Base-by-base conservation (phyloP, 2,329 filamentous ascomycete genomes). In the Alternaria gansuensis region DNA sequence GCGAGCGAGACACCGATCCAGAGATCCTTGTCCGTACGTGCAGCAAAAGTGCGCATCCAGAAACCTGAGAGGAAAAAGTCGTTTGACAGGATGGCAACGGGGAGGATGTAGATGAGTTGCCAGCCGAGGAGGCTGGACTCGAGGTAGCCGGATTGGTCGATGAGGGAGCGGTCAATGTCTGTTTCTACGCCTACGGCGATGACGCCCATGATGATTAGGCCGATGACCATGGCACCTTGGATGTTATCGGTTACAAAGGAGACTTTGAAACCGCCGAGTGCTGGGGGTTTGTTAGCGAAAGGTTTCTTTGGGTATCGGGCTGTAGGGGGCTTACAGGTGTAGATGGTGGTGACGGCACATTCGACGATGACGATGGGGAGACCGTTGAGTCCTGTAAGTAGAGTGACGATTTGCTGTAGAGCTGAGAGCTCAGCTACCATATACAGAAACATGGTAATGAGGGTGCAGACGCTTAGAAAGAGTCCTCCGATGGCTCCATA, bases 401-500 rank as follows among this genome's bases (percentile, higher is more conserved):
- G 84, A 59, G 80, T 89, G 69, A 94, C 83, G 37, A 94, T 91
- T 76, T 94, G 91, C 51, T 92, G 90, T 28, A 95, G 82, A 11
- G 91, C 90, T 8, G 90, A 93, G 41, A 95, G 83, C 80, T 95
- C 91, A 21, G 90, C 87, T 26, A 94, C 88, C 91, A 95, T 94
- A 82, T 94, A 95, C 51, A 95, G 77, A 75, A 94, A 95, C 68
- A 95, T 84, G 1, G 91, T 94, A 49, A 93, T 87, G 49, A 94
- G 82, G 43, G 90, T 93, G 80, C 93, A 82, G 69, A 90, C 84
- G 75, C 90, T 92, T 62, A 95, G 82, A 73, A 91, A 94, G 36
- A 93, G 79, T 52, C 88, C 89, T 6, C 89, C 83, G 33, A 88
- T 74, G 3, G 84, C 74, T 17, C 91, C 92, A 77, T 92, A 95